Conservation (phyloP, 176 grass and related monocot genomes). For the Puya raimondii region DNA sequence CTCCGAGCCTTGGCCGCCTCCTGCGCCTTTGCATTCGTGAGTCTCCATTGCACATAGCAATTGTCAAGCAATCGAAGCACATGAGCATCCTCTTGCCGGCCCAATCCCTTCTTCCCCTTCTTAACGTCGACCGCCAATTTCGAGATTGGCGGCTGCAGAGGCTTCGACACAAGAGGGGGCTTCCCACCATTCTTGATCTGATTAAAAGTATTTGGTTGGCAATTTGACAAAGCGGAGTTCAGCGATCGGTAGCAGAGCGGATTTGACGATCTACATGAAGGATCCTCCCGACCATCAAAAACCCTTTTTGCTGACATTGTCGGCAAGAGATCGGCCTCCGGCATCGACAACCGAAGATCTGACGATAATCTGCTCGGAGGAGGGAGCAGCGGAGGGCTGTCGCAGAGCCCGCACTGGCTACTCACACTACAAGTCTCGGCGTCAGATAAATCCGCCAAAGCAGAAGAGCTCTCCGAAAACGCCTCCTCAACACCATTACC, state of each 20-base stretch:
- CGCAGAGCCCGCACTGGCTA: constrained; percentile 30
- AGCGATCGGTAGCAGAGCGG: constrained; percentile 60
- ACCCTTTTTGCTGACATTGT: constrained; percentile 1
- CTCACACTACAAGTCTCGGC: constrained; percentile 36
- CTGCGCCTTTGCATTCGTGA: constrained; percentile 47
- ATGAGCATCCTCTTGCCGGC: constrained; percentile 60
- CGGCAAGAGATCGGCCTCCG: constrained; percentile 28
- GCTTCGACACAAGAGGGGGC: constrained; percentile 22
- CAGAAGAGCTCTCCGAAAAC: constrained; percentile 37
- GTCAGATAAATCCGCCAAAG: constrained; percentile 40
- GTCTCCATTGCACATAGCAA: constrained; percentile 47
- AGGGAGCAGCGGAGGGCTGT: constrained; percentile 59
- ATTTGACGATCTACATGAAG: constrained; percentile 38
- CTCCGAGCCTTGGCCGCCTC: constrained; percentile 32
- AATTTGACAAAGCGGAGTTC: constrained; percentile 48
- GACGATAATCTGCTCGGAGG: constrained; percentile 31
- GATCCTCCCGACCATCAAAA: neutral
- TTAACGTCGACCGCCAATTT: constrained; percentile 36
- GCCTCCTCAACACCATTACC: constrained; percentile 2
- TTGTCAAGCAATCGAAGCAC: constrained; percentile 63
- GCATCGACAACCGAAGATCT: constrained; percentile 69
- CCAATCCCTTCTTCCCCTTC: constrained; percentile 45
- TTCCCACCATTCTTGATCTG: constrained; percentile 21
- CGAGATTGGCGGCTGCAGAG: constrained; percentile 48
- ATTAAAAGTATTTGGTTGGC: too few relatives aligned